Percentiles rank a stretch among this genome's conserved stretches.
Conservation (phyloP, 306 rosid species). For the Pterocarpus macrocarpus region DNA sequence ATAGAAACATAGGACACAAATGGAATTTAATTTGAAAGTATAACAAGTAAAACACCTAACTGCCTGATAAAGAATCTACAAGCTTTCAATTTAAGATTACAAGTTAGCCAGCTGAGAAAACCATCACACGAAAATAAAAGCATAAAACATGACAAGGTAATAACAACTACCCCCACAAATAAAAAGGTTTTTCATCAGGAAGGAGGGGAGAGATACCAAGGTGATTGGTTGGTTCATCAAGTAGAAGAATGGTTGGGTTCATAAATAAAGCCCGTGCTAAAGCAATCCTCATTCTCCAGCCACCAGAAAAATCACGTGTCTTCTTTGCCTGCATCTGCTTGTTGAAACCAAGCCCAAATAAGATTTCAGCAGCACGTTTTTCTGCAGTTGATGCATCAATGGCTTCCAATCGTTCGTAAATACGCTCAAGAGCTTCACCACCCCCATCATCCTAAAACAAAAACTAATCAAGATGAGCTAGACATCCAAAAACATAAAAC, state of each 20-base stretch:
- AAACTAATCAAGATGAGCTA: constrained; percentile 15
- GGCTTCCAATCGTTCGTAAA: constrained; percentile 93
- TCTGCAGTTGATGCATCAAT: constrained; percentile 96
- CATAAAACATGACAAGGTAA: constrained; percentile 25
- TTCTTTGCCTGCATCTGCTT: constrained; percentile 95
- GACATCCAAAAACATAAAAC: background rate
- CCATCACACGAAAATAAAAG: constrained; percentile 10
- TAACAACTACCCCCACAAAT: background rate
- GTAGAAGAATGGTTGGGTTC: constrained; percentile 91
- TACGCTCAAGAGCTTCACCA: constrained; percentile 88
- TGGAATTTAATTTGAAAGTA: constrained; percentile 3
- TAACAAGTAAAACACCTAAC: constrained; percentile 6
- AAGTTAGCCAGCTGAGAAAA: constrained; percentile 1
- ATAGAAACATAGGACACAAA: background rate
- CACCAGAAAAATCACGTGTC: constrained; percentile 97
- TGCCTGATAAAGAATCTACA: background rate
- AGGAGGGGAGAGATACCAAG: constrained; percentile 64
- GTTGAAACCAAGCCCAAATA: constrained; percentile 91
- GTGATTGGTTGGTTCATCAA: constrained; percentile 99
- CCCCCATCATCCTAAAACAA: constrained; percentile 89
- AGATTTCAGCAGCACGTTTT: constrained; percentile 98
- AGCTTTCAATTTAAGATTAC: constrained; percentile 24
- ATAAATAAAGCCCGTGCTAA: constrained; percentile 94
- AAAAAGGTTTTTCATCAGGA: constrained; percentile 23
- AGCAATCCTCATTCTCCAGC: constrained; percentile 99